These are phyloP conservation scores for Blastobotrys capitulatus DNA, from an alignment of 1,139 yeast species.

Conservation along the genomic window DNA sequence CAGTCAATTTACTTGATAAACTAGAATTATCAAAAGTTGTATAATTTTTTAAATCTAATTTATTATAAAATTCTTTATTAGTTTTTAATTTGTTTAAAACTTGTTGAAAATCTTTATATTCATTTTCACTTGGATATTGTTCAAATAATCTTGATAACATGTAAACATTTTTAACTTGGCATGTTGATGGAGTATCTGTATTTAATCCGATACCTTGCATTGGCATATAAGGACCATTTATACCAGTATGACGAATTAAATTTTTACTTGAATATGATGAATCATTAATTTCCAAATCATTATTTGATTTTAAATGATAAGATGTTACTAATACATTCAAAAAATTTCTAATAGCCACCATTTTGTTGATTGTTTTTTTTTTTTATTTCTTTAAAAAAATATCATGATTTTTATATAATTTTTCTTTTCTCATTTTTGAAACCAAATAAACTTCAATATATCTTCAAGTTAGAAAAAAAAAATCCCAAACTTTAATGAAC, in stretches of 20 bases:
- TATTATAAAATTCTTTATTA: not conserved
- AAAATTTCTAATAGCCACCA: not conserved
- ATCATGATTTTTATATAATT: too few species aligned
- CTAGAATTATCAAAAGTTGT: not conserved
- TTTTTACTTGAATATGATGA: not conserved
- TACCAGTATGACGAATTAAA: not conserved
- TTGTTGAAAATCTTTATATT: conserved; percentile 1
- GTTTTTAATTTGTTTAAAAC: not conserved
- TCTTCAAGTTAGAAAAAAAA: too few species aligned
- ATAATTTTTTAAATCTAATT: conserved; percentile 4
- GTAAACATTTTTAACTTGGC: conserved; percentile 3
- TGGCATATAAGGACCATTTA: conserved; percentile 5
- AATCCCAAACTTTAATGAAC: too few species aligned
- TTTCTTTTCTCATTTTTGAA: too few species aligned
- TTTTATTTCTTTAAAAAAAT: too few species aligned
- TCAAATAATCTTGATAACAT: conserved; percentile 4
- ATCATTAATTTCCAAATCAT: not conserved
- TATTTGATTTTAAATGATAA: not conserved
- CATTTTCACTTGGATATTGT: conserved; percentile 2
- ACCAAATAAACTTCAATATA: too few species aligned
- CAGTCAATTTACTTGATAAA: not conserved
- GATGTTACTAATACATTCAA: not conserved
- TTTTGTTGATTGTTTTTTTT: too few species aligned
- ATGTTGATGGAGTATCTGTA: not conserved
- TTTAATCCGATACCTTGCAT: conserved; percentile 1